Evolutionary conservation across 345 rosid genomes (phyloP), one percentile per base, ranked within the genome.

Genomic region (Populus davidiana): DNA sequence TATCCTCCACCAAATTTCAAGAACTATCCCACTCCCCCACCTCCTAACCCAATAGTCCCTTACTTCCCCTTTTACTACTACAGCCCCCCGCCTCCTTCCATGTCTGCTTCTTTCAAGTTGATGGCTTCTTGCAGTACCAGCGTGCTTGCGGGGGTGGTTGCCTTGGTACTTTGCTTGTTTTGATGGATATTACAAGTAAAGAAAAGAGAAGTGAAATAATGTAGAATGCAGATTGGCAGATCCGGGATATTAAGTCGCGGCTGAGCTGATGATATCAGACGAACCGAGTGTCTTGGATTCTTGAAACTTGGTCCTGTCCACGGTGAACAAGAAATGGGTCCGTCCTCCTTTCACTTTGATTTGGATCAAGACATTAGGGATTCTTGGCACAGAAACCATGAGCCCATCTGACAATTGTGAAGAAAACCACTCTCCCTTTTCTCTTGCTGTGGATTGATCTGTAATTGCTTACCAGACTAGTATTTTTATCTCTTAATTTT

Each of bases 41-140:
- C 99, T 3, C 99, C 99, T 6, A 92, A 96, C 83, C 99, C 98
- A 1, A 92, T 96, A 72, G 99, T 96, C 18, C 99, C 99, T n/a
- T 96, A 93, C 87, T 96, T 96, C 70, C 99, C 99, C 2, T 96
- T 77, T 65, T 96, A 88, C 87, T 93, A 83, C 84, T 83, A 93
- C 81, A 87, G 2, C 67, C 96, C 98, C 27, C 94, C 98, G 10
- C 92, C 90, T 8, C 80, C 84, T 12, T 70, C 86, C 62, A 6
- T 8, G 23, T 75, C 80, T 49, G 71, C 63, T 6, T 76, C 85
- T 47, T 2, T 36, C 11, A 74, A 35, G 67, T 47, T 68, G 14
- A 27, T 68, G 33, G 35, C 67, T 29, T 69, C 72, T 29, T 1
- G 9, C 64, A 52, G 49, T 70, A 54, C 31, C 63, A 54, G 65